Evolutionary conservation across 768 basidiomycete genomes (phyloP).

Genomic region (Panaeolus papilionaceus): DNA sequence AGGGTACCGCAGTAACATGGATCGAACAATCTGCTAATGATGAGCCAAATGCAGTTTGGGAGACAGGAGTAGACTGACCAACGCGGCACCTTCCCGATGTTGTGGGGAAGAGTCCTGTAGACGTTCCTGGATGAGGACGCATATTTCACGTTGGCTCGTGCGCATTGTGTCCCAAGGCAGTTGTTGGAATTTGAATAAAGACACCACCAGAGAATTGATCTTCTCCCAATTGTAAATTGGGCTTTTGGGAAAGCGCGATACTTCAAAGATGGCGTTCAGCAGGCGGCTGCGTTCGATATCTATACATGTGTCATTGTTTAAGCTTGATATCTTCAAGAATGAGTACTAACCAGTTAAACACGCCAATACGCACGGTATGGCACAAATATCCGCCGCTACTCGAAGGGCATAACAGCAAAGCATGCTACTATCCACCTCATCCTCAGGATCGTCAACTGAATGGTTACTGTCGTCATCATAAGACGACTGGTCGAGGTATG

Average conservation of each 20-base stretch:
- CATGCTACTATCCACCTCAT: constrained; percentile 12
- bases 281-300: constrained; percentile 4
- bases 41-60: neutral
- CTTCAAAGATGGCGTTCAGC: neutral
- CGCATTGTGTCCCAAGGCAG: constrained; percentile 49
- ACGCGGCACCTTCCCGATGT: constrained; percentile 3
- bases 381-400: neutral
- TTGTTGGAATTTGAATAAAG: constrained; percentile 55
- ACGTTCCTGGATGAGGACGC: constrained; percentile 36
- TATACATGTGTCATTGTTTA: neutral
- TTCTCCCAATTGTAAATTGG: constrained; percentile 47
- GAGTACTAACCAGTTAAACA: constrained; percentile 54
- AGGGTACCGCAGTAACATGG: constrained; percentile 25
- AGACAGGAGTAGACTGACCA: constrained; percentile 5
- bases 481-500: constrained; percentile 24
- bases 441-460: neutral
- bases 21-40: constrained; percentile 4
- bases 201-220: constrained; percentile 52
- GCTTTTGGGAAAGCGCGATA: neutral
- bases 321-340: neutral
- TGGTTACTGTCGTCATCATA: constrained; percentile 18
- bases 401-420: constrained; percentile 63
- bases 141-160: constrained; percentile 27
- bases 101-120: constrained; percentile 43
- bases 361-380: constrained; percentile 36